Conservation (phyloP, 345 rosid species). For the Gossypium thurberi region DNA sequence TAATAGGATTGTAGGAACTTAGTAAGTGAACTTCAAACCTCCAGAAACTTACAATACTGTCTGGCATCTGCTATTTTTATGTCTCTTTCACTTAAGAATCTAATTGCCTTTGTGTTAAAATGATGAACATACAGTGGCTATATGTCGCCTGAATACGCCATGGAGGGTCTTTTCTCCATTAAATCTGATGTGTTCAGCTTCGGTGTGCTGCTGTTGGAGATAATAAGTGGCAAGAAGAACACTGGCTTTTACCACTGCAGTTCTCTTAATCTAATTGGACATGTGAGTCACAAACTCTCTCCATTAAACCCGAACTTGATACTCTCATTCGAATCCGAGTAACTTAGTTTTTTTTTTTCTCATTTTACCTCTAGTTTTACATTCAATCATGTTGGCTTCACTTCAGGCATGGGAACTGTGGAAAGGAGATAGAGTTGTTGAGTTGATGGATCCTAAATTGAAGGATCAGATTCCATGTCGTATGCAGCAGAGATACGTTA, state of each 20-base stretch:
- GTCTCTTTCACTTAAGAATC: not conserved
- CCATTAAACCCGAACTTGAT: too few relatives aligned
- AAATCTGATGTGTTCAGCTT: slow-evolving; percentile 16
- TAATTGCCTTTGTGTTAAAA: not conserved
- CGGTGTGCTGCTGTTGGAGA: slow-evolving; percentile 11
- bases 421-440: not conserved
- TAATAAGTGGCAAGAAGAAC: slow-evolving; percentile 6
- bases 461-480: not conserved
- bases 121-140: not conserved
- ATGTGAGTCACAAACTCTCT: slow-evolving; percentile 1
- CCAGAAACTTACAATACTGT: not conserved
- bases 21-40: not conserved
- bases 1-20: slow-evolving; percentile 10
- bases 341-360: not conserved
- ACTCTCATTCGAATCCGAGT: too few relatives aligned
- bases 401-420: slow-evolving; percentile 5
- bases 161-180: slow-evolving; percentile 5
- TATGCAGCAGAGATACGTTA: slow-evolving; percentile 4
- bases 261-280: slow-evolving; percentile 9
- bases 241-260: not conserved
- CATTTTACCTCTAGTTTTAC: not conserved
- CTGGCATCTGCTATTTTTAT: not conserved
- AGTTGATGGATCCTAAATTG: slow-evolving; percentile 6
- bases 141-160: slow-evolving; percentile 12
- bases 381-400: not conserved